These are phyloP conservation scores for Tagetes erecta DNA, from an alignment of 129 eudicot genomes.

Conservation along the genomic window DNA sequence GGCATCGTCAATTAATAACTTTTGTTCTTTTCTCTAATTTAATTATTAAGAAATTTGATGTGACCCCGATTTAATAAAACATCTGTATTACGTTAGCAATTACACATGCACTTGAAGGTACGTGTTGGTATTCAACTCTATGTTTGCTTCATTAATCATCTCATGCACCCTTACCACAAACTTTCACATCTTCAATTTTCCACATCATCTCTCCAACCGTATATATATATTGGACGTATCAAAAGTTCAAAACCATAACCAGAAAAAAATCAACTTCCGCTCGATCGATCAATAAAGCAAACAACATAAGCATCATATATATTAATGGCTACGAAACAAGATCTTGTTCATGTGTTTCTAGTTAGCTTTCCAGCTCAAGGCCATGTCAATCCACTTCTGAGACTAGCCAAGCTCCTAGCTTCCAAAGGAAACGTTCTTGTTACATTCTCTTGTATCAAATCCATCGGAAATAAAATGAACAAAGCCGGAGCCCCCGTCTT, in stretches of 20 bases:
- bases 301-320: background rate
- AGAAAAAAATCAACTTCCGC: background rate
- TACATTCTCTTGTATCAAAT: slow-evolving; percentile 33
- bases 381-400: slow-evolving; percentile 39
- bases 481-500: slow-evolving; percentile 28
- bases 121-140: background rate
- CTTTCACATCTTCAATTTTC: background rate
- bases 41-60: no score
- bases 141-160: background rate
- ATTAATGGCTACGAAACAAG: slow-evolving; percentile 11
- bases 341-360: slow-evolving; percentile 26
- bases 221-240: background rate
- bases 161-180: no score
- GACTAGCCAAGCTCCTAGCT: slow-evolving; percentile 38
- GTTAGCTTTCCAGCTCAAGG: slow-evolving; percentile 39
- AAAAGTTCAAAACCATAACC: no score
- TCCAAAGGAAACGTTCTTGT: slow-evolving; percentile 38
- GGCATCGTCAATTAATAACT: no score
- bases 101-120: background rate
- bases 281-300: no score
- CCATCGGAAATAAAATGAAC: slow-evolving; percentile 28
- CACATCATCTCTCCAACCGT: background rate
- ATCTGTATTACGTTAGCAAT: slow-evolving; percentile 10
- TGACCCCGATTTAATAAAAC: background rate
- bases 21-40: no score